Base-by-base conservation (phyloP, 2,329 filamentous ascomycete genomes). In the Fusarium xylarioides region DNA sequence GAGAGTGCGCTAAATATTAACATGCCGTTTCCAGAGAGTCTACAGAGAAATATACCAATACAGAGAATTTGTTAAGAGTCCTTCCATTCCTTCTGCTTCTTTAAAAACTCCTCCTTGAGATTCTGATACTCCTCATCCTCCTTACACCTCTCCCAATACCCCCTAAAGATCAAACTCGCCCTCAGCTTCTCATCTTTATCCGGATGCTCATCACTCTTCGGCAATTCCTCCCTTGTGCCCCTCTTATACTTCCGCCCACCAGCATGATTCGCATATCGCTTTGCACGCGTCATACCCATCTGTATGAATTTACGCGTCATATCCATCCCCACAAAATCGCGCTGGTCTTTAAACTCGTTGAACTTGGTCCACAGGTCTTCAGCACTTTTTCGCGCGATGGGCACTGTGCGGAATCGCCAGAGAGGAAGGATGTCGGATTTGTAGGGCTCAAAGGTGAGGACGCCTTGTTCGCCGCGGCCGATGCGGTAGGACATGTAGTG, bases 251-350 rank as follows among this genome's bases (percentile, higher is more conserved):
- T 91, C 32, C 85, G 83, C 2, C 89, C 89, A 0, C 88, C 83
- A 37, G 83, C 82, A 58, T 86, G 82, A 68, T 90, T 90, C 21
- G 88, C 88, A 80, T 91, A 91, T 66, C 88, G 79, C 73, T 86
- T 88, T 5, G 89, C 86, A 21, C 90, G 80, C 26, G 89, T 91
- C 88, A 91, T 91, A 4, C 89, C 86, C 90, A 91, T 91, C 78
- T 91, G 89, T 11, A 91, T 83, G 73, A 90, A 91, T 75, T 91
- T 91, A 32, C 89, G 82, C 23, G 85, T 80, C 89, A 91, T 91
- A 63, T 91, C 90, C 83, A 90, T 90, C 16, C 90, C 90, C 1
- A 91, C 87, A 63, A 91, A 90, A 77, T 91, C 89, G 7, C 80
- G 81, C 11, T 82, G 74, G 4, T 77, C 75, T n/a, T 87, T 81